Base-by-base conservation (phyloP, 2,329 filamentous ascomycete genomes). In the Pseudogymnoascus sp. region DNA sequence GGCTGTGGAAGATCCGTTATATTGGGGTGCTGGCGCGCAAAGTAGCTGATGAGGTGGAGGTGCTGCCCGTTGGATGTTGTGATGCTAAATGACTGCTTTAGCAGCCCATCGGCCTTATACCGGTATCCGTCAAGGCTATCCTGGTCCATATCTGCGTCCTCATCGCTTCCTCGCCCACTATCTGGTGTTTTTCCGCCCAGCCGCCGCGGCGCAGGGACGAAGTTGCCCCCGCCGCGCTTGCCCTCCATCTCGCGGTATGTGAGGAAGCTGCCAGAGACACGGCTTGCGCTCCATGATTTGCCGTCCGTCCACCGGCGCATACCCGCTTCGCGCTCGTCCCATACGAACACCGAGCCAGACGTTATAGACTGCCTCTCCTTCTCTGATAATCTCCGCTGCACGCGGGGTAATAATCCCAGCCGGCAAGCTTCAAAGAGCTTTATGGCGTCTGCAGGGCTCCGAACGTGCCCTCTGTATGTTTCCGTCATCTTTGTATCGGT, bases 61-160 rank as follows among this genome's bases (percentile, higher is more conserved):
- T 97, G 95, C 71, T 97, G 92, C 68, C 91, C 85, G 38, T 82
- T 87, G 1, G 90, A 91, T 1, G 95, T 97, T 21, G 93, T 97
- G 77, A 99, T 97, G 78, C 93, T 97, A 81, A 97, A 99, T 0
- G 95, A 97, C 77, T 99, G 95, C 83, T 99, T 99, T 92, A 97
- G 97, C 3, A 99, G 83, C 0, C 95, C 95, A 71, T 99, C 95
- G 8, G 89, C 90, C 81, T 97, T 99, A 78, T 96, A 96, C 67
- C 91, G 82, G 75, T 96, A 96, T 44, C 92, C 92, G 74, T 96
- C 92, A 0, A 90, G 91, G 7, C 85, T 85, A 71, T 96, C 91
- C 63, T 80, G 81, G 71, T 82, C 83, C 68, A 82, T 77, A 69
- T 86, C 89, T 62, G 90, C 88, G 67, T 92, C 90, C 59, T 95